These are phyloP conservation scores for Ophiocordyceps camponoti-saundersi DNA, from an alignment of 2,329 filamentous ascomycete genomes.

Conservation along the genomic window DNA sequence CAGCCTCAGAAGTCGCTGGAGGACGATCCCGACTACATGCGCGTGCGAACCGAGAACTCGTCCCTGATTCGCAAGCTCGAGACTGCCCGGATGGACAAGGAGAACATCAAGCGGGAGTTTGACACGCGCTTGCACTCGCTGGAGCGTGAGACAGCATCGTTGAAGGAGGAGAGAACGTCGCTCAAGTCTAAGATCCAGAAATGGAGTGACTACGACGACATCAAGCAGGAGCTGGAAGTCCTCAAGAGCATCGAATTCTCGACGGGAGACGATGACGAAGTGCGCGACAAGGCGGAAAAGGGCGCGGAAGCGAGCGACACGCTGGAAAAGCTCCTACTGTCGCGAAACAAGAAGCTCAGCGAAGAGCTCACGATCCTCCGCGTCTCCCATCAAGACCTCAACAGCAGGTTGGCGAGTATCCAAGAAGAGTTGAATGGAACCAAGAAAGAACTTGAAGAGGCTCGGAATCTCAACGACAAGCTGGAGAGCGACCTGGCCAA, in stretches of 20 bases:
- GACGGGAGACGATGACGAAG: conserved; percentile 67
- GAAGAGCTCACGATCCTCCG: conserved; percentile 86
- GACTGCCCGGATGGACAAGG: conserved; percentile 64
- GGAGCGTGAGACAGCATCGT: conserved; percentile 58
- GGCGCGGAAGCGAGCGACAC: conserved; percentile 46
- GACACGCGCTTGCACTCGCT: conserved; percentile 61
- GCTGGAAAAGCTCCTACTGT: conserved; percentile 76
- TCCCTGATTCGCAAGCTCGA: conserved; percentile 82
- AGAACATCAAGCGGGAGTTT: conserved; percentile 58
- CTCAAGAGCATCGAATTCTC: conserved; percentile 97
- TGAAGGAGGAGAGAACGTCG: conserved; percentile 66
- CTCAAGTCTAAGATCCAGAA: conserved; percentile 70
- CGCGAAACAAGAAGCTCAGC: conserved; percentile 89
- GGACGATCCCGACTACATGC: conserved; percentile 78
- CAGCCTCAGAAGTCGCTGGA: conserved; percentile 50
- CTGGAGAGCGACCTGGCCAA: conserved; percentile 82
- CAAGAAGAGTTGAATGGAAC: conserved; percentile 72
- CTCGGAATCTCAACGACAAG: conserved; percentile 70
- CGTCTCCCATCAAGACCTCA: conserved; percentile 85
- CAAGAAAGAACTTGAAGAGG: conserved; percentile 73
- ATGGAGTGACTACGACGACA: conserved; percentile 87
- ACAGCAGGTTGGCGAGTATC: conserved; percentile 59
- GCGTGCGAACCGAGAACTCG: conserved; percentile 83
- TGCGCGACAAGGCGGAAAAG: conserved; percentile 18
- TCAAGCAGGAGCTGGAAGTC: conserved; percentile 91